These are phyloP conservation scores for Ustilago tritici DNA, from an alignment of 1,284 basidiomycete species.

Conservation along the genomic window DNA sequence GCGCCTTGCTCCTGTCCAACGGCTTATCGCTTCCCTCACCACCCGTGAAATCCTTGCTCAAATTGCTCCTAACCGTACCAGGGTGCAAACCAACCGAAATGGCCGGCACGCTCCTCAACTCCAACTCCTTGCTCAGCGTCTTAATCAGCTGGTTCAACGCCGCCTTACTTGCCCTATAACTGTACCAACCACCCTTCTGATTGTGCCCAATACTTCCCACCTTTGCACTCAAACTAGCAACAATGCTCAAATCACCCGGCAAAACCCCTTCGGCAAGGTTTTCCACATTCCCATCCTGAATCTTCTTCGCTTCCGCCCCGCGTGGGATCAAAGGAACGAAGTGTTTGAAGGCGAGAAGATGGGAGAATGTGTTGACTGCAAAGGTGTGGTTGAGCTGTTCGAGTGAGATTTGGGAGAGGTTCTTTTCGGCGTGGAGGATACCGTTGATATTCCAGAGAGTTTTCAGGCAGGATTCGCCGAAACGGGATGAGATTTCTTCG, in stretches of 20 bases:
- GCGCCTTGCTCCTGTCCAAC: slow-evolving; percentile 68
- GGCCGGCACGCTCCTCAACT: slow-evolving; percentile 73
- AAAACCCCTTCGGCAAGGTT: slow-evolving; percentile 67
- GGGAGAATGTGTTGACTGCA: slow-evolving; percentile 72
- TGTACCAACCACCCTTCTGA: slow-evolving; percentile 78
- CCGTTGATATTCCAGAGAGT: slow-evolving; percentile 72
- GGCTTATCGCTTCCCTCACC: slow-evolving; percentile 53
- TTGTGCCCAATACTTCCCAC: slow-evolving; percentile 78
- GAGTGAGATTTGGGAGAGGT: slow-evolving; percentile 74
- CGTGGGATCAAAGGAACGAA: slow-evolving; percentile 72
- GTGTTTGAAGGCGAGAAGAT: slow-evolving; percentile 73
- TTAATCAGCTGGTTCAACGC: slow-evolving; percentile 80
- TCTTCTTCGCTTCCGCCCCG: slow-evolving; percentile 41
- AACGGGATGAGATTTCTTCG: slow-evolving; percentile 68
- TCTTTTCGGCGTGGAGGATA: slow-evolving; percentile 75
- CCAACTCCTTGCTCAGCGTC: slow-evolving; percentile 78
- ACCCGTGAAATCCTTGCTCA: slow-evolving; percentile 71
- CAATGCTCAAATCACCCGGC: slow-evolving; percentile 66
- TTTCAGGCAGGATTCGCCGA: slow-evolving; percentile 70
- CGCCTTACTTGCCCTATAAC: slow-evolving; percentile 80
- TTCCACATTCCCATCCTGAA: slow-evolving; percentile 52
- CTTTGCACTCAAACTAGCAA: slow-evolving; percentile 74
- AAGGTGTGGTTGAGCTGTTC: slow-evolving; percentile 71
- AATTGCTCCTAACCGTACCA: slow-evolving; percentile 73
- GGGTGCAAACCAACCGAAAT: slow-evolving; percentile 72